Evolutionary conservation across 805 yeast species (phyloP).

Genomic region (Lipomyces yamadae): DNA sequence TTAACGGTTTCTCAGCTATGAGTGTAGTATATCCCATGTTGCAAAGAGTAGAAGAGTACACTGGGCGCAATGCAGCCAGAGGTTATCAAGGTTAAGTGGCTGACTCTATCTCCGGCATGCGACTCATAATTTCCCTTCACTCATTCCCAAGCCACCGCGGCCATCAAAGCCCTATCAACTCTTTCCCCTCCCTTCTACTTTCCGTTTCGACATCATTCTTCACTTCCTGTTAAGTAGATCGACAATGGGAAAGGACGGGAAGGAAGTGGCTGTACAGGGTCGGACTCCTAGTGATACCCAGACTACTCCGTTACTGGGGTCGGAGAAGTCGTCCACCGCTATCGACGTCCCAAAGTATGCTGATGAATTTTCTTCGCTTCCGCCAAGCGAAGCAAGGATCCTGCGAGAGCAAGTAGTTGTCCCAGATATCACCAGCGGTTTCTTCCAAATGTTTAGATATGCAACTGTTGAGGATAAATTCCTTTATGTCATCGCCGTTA

Average conservation of each 20-base stretch:
- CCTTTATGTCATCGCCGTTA: slow-evolving; percentile 42
- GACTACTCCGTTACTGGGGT: slow-evolving; percentile 27
- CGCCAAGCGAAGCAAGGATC: slow-evolving; percentile 44
- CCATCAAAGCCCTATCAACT: too few relatives aligned
- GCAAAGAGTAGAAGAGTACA: too few relatives aligned
- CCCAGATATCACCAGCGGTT: slow-evolving; percentile 38
- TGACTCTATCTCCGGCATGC: too few relatives aligned
- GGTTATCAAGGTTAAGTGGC: too few relatives aligned
- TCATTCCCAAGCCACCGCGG: too few relatives aligned
- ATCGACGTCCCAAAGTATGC: slow-evolving; percentile 22
- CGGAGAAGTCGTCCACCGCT: slow-evolving; percentile 20
- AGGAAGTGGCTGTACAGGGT: neutral
- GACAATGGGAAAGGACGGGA: slow-evolving; percentile 4
- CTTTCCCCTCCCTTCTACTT: neutral
- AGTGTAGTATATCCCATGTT: too few relatives aligned
- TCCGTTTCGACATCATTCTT: neutral
- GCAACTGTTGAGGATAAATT: slow-evolving; percentile 42
- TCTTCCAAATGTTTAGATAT: slow-evolving; percentile 46
- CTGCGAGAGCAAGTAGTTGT: slow-evolving; percentile 45
- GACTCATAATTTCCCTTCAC: too few relatives aligned
- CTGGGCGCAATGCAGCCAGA: too few relatives aligned
- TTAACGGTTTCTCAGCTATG: too few relatives aligned
- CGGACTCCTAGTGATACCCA: slow-evolving; percentile 9
- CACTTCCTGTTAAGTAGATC: neutral
- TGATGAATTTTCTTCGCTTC: slow-evolving; percentile 42